phyloP scores from a whole-genome alignment of 306 rosid species.

The Fragaria ananassa region DNA sequence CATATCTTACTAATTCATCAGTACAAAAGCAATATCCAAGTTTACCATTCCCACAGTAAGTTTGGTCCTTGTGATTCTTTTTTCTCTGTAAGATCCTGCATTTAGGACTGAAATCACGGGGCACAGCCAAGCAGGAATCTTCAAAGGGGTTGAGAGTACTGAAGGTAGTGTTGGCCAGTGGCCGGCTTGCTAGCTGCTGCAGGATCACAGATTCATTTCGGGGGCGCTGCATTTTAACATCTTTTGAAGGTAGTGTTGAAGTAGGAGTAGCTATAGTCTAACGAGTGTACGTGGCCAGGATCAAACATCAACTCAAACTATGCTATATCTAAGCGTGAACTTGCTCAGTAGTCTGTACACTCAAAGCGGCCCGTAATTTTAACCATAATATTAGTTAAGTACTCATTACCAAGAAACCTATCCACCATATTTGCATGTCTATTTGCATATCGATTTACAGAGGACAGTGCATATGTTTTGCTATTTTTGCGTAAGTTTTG shows the following conservation, averaged over 20 bases:
- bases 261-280: too few relatives aligned
- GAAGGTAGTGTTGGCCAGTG: too few relatives aligned
- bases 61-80: not conserved
- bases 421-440: not conserved
- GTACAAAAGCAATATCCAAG: not conserved
- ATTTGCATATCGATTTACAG: not conserved
- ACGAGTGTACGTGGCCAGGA: too few relatives aligned
- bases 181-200: not conserved
- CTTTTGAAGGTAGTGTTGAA: too few relatives aligned
- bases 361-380: not conserved
- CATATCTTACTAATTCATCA: not conserved
- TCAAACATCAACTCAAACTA: too few relatives aligned
- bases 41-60: not conserved
- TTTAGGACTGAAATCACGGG: not conserved
- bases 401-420: not conserved
- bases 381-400: not conserved
- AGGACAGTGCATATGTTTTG: too few relatives aligned
- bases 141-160: not conserved
- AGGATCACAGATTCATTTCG: not conserved
- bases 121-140: not conserved
- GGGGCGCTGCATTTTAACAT: too few relatives aligned
- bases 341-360: too few relatives aligned
- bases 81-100: not conserved
- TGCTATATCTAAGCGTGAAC: too few relatives aligned
- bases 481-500: too few relatives aligned